Percentiles rank a stretch among this genome's conserved stretches.
These are phyloP conservation scores for Salix brachista DNA, from an alignment of 345 rosid genomes.

Conservation along the genomic window DNA sequence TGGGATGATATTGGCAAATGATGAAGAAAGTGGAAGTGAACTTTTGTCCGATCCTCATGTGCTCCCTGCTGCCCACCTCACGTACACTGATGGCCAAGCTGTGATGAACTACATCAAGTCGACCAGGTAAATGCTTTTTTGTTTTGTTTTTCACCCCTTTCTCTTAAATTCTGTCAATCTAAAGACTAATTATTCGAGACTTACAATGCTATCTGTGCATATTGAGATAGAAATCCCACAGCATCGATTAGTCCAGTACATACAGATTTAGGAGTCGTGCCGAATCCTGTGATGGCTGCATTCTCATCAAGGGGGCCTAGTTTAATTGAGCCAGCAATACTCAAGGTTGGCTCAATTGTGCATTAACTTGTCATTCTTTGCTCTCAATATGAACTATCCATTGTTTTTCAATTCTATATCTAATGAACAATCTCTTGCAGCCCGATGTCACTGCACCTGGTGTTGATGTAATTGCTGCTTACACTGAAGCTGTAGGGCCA, in stretches of 20 bases:
- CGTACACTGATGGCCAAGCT: constrained; percentile 23
- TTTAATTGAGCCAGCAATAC: not conserved
- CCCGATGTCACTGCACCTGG: constrained; percentile 58
- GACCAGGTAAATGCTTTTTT: constrained; percentile 24
- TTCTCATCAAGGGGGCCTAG: constrained; percentile 40
- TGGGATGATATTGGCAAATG: constrained; percentile 48
- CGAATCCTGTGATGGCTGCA: constrained; percentile 5
- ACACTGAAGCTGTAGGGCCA: constrained; percentile 14
- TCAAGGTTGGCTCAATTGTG: constrained; percentile 2
- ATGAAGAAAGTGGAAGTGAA: constrained; percentile 15
- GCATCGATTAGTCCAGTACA: not conserved
- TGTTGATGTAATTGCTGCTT: constrained; percentile 42
- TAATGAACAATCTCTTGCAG: constrained; percentile 14
- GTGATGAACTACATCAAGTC: constrained; percentile 36
- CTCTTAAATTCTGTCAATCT: not conserved
- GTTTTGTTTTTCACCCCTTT: too few species aligned
- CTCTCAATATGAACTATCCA: too few species aligned
- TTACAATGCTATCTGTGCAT: not conserved
- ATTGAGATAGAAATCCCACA: not conserved
- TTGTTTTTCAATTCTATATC: not conserved
- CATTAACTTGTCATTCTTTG: not conserved
- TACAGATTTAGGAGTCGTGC: not conserved
- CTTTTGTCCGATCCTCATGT: constrained; percentile 27
- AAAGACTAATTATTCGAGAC: not conserved
- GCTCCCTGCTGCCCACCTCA: constrained; percentile 43